Percentiles rank a stretch among this genome's conserved stretches.
Evolutionary conservation across 1,284 basidiomycete species (phyloP).

Genomic region (Ceratobasidium theobromae): DNA sequence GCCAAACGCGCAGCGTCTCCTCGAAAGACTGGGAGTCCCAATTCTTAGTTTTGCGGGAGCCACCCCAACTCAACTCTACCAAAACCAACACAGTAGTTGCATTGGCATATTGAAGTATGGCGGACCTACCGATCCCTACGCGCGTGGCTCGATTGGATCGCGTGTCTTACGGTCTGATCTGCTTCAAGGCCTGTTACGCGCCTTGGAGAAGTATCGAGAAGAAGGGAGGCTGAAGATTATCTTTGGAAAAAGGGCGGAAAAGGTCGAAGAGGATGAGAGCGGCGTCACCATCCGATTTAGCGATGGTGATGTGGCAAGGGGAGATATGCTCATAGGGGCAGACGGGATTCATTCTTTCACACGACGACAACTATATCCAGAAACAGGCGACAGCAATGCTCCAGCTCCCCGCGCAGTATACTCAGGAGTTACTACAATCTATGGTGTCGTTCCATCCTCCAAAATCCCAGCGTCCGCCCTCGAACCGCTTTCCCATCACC

Average conservation of each 20-base stretch:
- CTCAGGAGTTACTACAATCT: conserved; percentile 32
- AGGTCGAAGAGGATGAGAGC: conserved; percentile 1
- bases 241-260: conserved; percentile 25
- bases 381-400: background rate
- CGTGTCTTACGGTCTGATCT: conserved; percentile 26
- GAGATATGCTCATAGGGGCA: conserved; percentile 22
- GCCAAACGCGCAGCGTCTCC: conserved; percentile 26
- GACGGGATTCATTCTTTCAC: conserved; percentile 29
- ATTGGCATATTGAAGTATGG: conserved; percentile 30
- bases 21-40: conserved; percentile 30
- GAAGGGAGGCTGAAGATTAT: conserved; percentile 26
- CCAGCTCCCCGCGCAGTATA: conserved; percentile 12
- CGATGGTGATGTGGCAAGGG: conserved; percentile 13
- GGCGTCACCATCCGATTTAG: conserved; percentile 1
- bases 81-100: conserved; percentile 24
- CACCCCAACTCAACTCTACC: conserved; percentile 2
- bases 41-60: conserved; percentile 21
- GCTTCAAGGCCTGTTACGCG: conserved; percentile 17
- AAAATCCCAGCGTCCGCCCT: conserved; percentile 2
- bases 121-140: conserved; percentile 15
- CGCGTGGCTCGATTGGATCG: conserved; percentile 29
- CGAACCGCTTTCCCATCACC: conserved; percentile 25
- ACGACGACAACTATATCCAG: conserved; percentile 12
- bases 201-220: conserved; percentile 27
- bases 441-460: conserved; percentile 30